These are phyloP conservation scores for Pachysandra terminalis DNA, from an alignment of 164 flowering plant genomes.

Conservation along the genomic window DNA sequence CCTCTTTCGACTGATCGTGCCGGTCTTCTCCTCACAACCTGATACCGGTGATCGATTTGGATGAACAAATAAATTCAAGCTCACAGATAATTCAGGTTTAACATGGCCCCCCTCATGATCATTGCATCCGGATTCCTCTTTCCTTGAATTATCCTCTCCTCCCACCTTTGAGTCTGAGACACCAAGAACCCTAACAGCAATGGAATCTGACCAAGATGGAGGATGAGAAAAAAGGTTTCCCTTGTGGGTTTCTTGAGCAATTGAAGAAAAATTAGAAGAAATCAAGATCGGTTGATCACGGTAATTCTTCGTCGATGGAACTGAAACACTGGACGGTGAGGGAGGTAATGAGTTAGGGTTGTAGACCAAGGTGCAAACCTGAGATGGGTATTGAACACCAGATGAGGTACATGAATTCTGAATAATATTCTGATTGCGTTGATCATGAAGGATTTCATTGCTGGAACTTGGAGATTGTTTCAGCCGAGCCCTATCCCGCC, in stretches of 20 bases:
- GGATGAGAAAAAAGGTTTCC: conserved; percentile 20
- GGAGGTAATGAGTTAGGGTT: conserved; percentile 37
- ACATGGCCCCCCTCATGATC: conserved; percentile 16
- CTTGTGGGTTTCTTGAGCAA: conserved; percentile 18
- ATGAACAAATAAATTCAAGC: conserved; percentile 31
- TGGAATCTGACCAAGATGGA: conserved; percentile 21
- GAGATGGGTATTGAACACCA: conserved; percentile 31
- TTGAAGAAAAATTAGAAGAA: conserved; percentile 28
- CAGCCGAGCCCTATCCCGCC: conserved; percentile 80
- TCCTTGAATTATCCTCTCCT: conserved; percentile 25
- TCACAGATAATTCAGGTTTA: conserved; percentile 29
- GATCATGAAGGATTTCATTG: conserved; percentile 22
- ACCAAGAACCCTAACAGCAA: conserved; percentile 14
- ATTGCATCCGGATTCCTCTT: conserved; percentile 14
- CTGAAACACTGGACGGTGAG: conserved; percentile 46
- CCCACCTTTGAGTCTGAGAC: conserved; percentile 22
- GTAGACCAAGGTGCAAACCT: conserved; percentile 31
- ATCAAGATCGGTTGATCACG: conserved; percentile 10
- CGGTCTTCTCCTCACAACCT: conserved; percentile 21
- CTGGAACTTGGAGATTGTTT: conserved; percentile 44
- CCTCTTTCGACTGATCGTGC: conserved; percentile 34
- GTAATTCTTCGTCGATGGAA: conserved; percentile 18
- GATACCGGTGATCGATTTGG: conserved; percentile 15
- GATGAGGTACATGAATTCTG: conserved; percentile 20
- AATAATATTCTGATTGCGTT: conserved; percentile 15